phyloP scores from a whole-genome alignment of 1,139 yeast genomes.

The Casaregolazyma suthepensis region DNA sequence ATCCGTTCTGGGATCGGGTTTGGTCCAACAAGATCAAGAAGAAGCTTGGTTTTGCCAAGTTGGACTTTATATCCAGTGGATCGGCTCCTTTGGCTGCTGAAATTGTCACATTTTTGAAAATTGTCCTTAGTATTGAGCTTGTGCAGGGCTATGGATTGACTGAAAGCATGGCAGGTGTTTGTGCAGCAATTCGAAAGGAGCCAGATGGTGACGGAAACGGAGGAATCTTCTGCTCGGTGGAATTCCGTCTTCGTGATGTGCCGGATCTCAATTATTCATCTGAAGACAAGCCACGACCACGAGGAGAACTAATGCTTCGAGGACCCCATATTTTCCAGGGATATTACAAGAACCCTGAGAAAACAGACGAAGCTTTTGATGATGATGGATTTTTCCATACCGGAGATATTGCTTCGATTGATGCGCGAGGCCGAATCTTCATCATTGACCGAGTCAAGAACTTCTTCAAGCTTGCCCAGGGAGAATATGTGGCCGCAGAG shows the following conservation, averaged over 20 bases:
- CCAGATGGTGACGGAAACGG: constrained; percentile 57
- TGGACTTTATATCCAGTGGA: constrained; percentile 47
- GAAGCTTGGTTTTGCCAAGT: constrained; percentile 52
- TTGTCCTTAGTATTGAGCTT: constrained; percentile 54
- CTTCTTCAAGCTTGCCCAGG: constrained; percentile 75
- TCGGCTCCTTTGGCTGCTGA: constrained; percentile 69
- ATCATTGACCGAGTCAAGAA: constrained; percentile 75
- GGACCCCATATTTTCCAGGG: constrained; percentile 61
- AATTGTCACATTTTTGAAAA: constrained; percentile 54
- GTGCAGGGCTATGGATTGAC: constrained; percentile 76
- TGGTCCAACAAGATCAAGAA: constrained; percentile 48
- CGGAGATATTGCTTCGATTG: constrained; percentile 65
- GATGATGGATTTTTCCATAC: constrained; percentile 71
- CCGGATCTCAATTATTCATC: constrained; percentile 62
- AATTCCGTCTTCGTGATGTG: constrained; percentile 56
- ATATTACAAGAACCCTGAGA: constrained; percentile 54
- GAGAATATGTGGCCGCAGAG: constrained; percentile 78
- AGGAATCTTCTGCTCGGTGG: constrained; percentile 46
- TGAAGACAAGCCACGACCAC: constrained; percentile 43
- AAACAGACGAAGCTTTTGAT: constrained; percentile 49
- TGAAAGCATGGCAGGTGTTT: constrained; percentile 64
- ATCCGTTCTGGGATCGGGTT: constrained; percentile 42
- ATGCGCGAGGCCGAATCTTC: constrained; percentile 47
- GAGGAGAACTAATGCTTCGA: constrained; percentile 57
- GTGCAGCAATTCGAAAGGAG: constrained; percentile 43